Conservation (phyloP, 208 protist species). For the Leishmania major region DNA sequence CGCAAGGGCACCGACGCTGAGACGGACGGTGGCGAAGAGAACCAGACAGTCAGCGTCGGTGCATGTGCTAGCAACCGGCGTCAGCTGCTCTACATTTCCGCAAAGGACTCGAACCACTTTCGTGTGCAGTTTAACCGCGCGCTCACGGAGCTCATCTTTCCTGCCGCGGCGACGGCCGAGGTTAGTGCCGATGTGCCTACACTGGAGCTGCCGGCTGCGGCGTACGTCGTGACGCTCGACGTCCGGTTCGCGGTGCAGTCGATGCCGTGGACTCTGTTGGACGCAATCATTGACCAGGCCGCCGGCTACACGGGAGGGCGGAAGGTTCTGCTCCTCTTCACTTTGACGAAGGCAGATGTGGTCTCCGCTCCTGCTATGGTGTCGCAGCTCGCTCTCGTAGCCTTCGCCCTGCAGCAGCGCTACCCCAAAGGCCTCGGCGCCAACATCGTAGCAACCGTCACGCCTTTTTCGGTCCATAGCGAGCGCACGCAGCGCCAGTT, state of each 20-base stretch:
- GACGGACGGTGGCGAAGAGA: constrained; percentile 16
- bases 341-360: constrained; percentile 80
- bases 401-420: constrained; percentile 51
- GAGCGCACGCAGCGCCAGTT: constrained; percentile 63
- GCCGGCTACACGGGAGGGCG: constrained; percentile 51
- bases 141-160: constrained; percentile 75
- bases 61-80: constrained; percentile 45
- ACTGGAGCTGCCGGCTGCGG: constrained; percentile 70
- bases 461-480: constrained; percentile 66
- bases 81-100: constrained; percentile 71
- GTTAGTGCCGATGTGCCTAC: constrained; percentile 2
- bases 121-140: constrained; percentile 71
- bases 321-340: constrained; percentile 81
- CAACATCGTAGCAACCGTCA: constrained; percentile 51
- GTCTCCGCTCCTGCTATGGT: constrained; percentile 73
- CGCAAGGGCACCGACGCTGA: constrained; percentile 23
- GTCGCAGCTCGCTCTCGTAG: constrained; percentile 78
- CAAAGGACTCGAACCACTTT: constrained; percentile 68
- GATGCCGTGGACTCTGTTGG: constrained; percentile 80
- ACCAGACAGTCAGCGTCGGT: not conserved
- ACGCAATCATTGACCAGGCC: constrained; percentile 74
- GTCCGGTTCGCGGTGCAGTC: constrained; percentile 81
- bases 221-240: constrained; percentile 85
- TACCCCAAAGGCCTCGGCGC: constrained; percentile 55
- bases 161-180: constrained; percentile 7